Evolutionary conservation across 2,329 filamentous ascomycete genomes (phyloP), one percentile per base, ranked within the genome.

Genomic region (Talaromyces marneffei): DNA sequence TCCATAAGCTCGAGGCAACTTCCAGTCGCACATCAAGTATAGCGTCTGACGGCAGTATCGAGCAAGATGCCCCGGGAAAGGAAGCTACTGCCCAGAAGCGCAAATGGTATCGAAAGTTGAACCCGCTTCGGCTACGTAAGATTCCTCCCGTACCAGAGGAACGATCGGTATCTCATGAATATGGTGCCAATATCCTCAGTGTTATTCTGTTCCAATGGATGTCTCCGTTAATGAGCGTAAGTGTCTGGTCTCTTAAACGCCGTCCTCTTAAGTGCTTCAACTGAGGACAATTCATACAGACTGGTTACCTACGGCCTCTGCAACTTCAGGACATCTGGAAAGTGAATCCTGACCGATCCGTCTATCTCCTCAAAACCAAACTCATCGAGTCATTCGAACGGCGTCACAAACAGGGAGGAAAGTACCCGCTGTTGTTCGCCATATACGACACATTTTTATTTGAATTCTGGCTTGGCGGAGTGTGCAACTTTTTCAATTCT

Each of bases 121-220:
- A 80, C 61, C 78, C 78, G 10, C 63, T 80, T 18, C 74, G 78
- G 70, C 74, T 76, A 63, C 80, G 80, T 48, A 71, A 73, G 18
- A 75, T 76, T 40, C 84, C 85, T n/a, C 82, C 83, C 2, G 73
- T 87, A 2, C 85, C 85, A 1, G 72, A 80, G 27, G 76, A 82
- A 66, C 76, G 84, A 31, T 69, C 69, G 9, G 74, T 80, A 0
- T 92, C 85, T 5, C 84, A 83, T 64, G 92, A 97, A 76, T 81
- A 91, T 71, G 81, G 78, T 3, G 92, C 92, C 4, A 78, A 83
- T 2, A 87, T 92, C 69, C 83, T 94, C 65, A 96, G 90, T 76
- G 73, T 81, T 61, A 73, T 96, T 23, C 88, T 88, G 3, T 97
- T 96, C 71, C 85, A 91, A 72, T 97, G 93, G 93, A 93, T 97